Evolutionary conservation across 2,329 filamentous ascomycete species (phyloP).

Genomic region (Helminthosporium solani): DNA sequence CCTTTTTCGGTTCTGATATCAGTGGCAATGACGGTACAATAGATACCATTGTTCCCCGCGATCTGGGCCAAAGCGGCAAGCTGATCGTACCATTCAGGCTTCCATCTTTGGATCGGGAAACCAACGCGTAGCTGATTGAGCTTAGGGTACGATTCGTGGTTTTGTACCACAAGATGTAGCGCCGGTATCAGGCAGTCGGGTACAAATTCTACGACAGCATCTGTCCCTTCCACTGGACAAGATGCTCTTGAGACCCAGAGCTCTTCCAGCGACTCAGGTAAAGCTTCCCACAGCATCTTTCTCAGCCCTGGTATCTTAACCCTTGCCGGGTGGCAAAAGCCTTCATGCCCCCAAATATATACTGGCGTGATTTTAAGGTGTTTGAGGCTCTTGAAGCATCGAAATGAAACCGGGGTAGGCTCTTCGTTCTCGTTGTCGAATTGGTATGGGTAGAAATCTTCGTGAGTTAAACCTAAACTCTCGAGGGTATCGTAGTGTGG

Average conservation of each 20-base stretch:
- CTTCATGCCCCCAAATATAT: constrained; percentile 6
- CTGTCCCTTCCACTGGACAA: neutral
- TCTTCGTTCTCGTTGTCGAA: neutral
- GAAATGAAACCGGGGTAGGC: constrained; percentile 1
- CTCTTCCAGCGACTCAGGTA: constrained; percentile 4
- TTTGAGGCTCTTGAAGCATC: constrained; percentile 2
- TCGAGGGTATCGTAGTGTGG: constrained; percentile 4
- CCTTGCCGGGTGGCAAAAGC: neutral
- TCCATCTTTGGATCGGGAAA: neutral
- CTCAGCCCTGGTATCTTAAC: neutral
- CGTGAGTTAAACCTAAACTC: constrained; percentile 3
- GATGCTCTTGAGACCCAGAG: constrained; percentile 8
- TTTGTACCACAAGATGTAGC: neutral
- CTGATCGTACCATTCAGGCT: neutral
- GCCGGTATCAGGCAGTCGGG: neutral
- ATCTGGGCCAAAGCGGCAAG: neutral
- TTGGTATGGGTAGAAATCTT: constrained; percentile 3
- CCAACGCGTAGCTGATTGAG: neutral
- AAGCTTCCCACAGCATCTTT: constrained; percentile 2
- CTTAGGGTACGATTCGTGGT: neutral
- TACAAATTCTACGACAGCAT: neutral
- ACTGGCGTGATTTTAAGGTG: constrained; percentile 8
- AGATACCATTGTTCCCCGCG: neutral
- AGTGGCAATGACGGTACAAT: neutral
- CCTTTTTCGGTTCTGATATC: neutral